These are phyloP conservation scores for Heimioporus sp. DNA, from an alignment of 768 basidiomycete genomes.

Conservation along the genomic window DNA sequence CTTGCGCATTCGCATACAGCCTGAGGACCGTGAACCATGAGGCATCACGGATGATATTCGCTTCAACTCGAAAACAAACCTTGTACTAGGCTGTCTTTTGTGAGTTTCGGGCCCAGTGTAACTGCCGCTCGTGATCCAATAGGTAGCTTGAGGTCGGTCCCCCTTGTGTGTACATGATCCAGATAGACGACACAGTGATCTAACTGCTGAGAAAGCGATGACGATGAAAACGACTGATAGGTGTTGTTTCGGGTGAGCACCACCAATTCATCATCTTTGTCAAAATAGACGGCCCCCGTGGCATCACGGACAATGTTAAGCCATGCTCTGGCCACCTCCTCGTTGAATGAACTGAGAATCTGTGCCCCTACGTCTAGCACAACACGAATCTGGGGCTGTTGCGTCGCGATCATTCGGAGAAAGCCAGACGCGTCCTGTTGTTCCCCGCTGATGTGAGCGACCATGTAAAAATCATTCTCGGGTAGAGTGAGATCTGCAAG, in stretches of 20 bases:
- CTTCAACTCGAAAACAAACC: constrained; percentile 29
- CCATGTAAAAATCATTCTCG: constrained; percentile 37
- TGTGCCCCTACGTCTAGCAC: constrained; percentile 55
- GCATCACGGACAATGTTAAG: constrained; percentile 19
- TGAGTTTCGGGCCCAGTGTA: constrained; percentile 47
- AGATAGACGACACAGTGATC: constrained; percentile 46
- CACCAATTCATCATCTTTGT: constrained; percentile 34
- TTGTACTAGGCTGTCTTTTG: constrained; percentile 48
- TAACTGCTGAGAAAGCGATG: constrained; percentile 39
- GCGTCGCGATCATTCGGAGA: constrained; percentile 28
- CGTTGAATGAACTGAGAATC: constrained; percentile 45
- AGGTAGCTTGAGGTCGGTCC: constrained; percentile 50
- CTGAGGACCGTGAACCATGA: constrained; percentile 23
- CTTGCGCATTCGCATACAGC: constrained; percentile 50
- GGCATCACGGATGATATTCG: not conserved
- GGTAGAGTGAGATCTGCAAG: constrained; percentile 9
- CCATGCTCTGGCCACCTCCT: constrained; percentile 30
- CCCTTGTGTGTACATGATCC: constrained; percentile 36
- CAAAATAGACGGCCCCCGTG: constrained; percentile 40
- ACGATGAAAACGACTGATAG: constrained; percentile 35
- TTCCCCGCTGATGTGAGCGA: constrained; percentile 21
- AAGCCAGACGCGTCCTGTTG: constrained; percentile 24
- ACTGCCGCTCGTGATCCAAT: constrained; percentile 40
- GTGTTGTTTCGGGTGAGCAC: constrained; percentile 34
- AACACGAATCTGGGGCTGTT: constrained; percentile 38